phyloP scores from a whole-genome alignment of 2,329 filamentous ascomycete species.

The Pyrenochaeta sp. region DNA sequence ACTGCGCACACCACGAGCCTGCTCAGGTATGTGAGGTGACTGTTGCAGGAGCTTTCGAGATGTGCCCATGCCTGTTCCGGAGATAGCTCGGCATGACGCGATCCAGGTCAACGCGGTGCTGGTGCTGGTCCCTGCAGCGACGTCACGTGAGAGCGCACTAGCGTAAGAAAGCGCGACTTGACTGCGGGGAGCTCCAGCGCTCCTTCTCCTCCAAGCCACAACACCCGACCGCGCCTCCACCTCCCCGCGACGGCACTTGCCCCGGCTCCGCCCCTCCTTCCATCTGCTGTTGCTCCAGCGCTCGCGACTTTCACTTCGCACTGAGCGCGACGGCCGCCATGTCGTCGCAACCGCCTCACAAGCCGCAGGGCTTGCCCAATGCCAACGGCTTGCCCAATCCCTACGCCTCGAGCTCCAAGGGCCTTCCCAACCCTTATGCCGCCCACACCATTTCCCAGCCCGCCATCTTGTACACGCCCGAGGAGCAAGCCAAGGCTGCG shows the following conservation, averaged over 20 bases:
- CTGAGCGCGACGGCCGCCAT: no score
- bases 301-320: no score
- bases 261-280: no score
- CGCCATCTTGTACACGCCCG: slow-evolving; percentile 35
- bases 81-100: slow-evolving; percentile 15
- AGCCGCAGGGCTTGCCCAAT: slow-evolving; percentile 34
- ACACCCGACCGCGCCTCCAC: no score
- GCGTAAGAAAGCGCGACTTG: slow-evolving; percentile 11
- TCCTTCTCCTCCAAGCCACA: slow-evolving; percentile 4
- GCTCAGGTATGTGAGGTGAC: slow-evolving; percentile 21
- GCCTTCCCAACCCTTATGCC: slow-evolving; percentile 39
- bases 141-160: slow-evolving; percentile 14
- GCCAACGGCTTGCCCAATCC: slow-evolving; percentile 35
- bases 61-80: slow-evolving; percentile 10
- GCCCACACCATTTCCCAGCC: slow-evolving; percentile 33
- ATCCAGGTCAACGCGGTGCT: slow-evolving; percentile 10
- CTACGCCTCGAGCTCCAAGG: slow-evolving; percentile 32
- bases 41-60: no score
- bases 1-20: slow-evolving; percentile 22
- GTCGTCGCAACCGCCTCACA: slow-evolving; percentile 31
- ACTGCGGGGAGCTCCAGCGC: slow-evolving; percentile 3
- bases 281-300: no score
- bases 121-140: slow-evolving; percentile 16
- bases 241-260: not conserved
- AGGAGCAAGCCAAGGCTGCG: slow-evolving; percentile 42